Percentiles rank a stretch among this genome's conserved stretches.
These are phyloP conservation scores for Phaeosphaeriaceae sp. DNA, from an alignment of 2,329 filamentous ascomycete genomes.

Conservation along the genomic window DNA sequence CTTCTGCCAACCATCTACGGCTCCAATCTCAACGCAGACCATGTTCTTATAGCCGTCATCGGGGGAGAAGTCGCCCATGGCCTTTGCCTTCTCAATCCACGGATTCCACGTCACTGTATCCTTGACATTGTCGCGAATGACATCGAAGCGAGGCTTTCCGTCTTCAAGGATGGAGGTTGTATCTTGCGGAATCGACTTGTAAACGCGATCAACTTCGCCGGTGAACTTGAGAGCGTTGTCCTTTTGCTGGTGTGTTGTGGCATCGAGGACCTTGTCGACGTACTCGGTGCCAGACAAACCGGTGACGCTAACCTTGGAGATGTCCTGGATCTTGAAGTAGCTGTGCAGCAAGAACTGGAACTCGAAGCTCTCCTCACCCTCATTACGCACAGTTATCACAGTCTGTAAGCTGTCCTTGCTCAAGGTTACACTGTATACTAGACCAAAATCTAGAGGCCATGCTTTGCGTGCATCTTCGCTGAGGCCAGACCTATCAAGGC, in stretches of 20 bases:
- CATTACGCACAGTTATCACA: conserved; percentile 85
- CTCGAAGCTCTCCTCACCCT: conserved; percentile 81
- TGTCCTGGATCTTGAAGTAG: conserved; percentile 88
- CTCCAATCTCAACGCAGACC: conserved; percentile 91
- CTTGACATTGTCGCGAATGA: conserved; percentile 82
- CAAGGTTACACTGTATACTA: conserved; percentile 92
- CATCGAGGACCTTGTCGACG: conserved; percentile 80
- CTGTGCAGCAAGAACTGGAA: conserved; percentile 92
- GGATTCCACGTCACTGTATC: conserved; percentile 98
- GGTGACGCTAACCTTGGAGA: conserved; percentile 72
- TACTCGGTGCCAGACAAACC: conserved; percentile 80
- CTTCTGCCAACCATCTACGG: conserved; percentile 80
- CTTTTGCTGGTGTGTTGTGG: conserved; percentile 68
- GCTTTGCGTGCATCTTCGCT: conserved; percentile 70
- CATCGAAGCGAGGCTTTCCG: conserved; percentile 69
- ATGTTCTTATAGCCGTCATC: conserved; percentile 91
- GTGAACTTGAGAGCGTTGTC: conserved; percentile 71
- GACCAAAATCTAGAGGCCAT: conserved; percentile 87
- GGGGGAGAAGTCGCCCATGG: conserved; percentile 85
- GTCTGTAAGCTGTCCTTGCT: conserved; percentile 77
- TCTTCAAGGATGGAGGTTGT: conserved; percentile 69
- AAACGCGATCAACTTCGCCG: conserved; percentile 86
- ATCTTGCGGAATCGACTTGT: conserved; percentile 68
- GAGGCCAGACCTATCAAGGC: conserved; percentile 76
- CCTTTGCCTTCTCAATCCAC: conserved; percentile 82